Conservation (phyloP, 352 stramenopile genomes). For the Globisporangium yorkense region DNA sequence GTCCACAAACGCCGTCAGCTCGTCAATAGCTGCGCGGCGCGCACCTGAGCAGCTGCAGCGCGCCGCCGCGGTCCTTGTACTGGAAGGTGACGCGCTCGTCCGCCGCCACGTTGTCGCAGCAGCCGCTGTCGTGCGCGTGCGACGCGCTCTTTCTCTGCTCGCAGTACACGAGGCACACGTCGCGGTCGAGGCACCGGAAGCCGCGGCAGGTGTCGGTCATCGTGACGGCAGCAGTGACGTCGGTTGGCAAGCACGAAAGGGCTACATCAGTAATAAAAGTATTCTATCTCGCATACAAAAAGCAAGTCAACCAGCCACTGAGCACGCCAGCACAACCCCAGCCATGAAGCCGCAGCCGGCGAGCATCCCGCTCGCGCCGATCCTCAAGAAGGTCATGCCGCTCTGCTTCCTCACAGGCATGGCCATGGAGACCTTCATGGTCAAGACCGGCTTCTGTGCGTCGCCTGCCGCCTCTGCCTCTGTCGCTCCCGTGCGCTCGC, state of each 20-base stretch:
- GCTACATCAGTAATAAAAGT: too few relatives aligned
- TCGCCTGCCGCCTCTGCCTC: background rate
- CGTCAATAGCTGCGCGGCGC: too few relatives aligned
- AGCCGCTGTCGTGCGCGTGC: conserved; percentile 30
- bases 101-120: conserved; percentile 24
- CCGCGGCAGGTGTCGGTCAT: conserved; percentile 19
- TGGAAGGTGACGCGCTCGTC: conserved; percentile 31
- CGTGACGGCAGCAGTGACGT: background rate
- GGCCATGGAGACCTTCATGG: conserved; percentile 86
- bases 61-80: conserved; percentile 27
- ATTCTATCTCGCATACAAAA: background rate
- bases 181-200: conserved; percentile 54
- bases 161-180: conserved; percentile 57
- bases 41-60: conserved; percentile 35
- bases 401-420: conserved; percentile 81
- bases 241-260: background rate
- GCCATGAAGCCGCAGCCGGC: conserved; percentile 20
- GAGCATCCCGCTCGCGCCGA: conserved; percentile 54
- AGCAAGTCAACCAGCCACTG: background rate
- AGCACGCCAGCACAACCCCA: background rate
- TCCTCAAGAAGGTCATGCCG: conserved; percentile 80
- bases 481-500: background rate
- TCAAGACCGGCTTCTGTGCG: conserved; percentile 87
- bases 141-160: conserved; percentile 25
- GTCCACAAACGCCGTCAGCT: background rate